A percentile compares a stretch with the other conserved stretches of the same genome.
phyloP scores from a whole-genome alignment of 2,329 filamentous ascomycete species.

The Verticillium klebahnii region DNA sequence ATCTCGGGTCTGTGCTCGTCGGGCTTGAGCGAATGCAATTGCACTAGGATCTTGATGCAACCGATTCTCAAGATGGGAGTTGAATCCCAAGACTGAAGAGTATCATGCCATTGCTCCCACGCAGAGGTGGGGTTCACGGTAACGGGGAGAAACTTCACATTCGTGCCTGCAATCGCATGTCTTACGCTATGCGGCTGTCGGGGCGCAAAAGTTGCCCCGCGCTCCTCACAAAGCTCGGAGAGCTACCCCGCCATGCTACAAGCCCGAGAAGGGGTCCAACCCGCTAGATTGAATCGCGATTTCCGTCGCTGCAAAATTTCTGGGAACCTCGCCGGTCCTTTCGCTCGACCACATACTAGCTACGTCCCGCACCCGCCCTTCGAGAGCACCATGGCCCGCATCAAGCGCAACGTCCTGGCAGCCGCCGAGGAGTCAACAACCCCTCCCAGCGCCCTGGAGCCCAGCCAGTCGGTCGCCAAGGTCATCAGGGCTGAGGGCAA shows the following conservation, averaged over 20 bases:
- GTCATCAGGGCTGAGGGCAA: conserved; percentile 83
- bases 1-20: background rate
- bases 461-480: conserved; percentile 66
- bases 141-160: background rate
- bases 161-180: background rate
- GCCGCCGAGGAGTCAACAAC: conserved; percentile 67
- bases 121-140: background rate
- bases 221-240: background rate
- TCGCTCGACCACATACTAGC: background rate
- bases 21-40: background rate
- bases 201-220: background rate
- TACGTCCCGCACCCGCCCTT: background rate
- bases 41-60: background rate
- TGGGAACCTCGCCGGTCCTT: background rate
- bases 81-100: background rate
- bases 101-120: background rate
- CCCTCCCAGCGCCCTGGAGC: conserved; percentile 53
- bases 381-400: conserved; percentile 28
- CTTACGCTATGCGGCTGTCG: background rate
- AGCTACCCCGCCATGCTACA: background rate
- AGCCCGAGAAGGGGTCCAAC: background rate
- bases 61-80: background rate
- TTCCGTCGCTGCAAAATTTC: background rate
- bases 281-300: background rate
- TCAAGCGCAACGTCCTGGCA: conserved; percentile 70